Base-by-base conservation (phyloP, 1,139 yeast species). In the Yamadazyma membranifaciens region DNA sequence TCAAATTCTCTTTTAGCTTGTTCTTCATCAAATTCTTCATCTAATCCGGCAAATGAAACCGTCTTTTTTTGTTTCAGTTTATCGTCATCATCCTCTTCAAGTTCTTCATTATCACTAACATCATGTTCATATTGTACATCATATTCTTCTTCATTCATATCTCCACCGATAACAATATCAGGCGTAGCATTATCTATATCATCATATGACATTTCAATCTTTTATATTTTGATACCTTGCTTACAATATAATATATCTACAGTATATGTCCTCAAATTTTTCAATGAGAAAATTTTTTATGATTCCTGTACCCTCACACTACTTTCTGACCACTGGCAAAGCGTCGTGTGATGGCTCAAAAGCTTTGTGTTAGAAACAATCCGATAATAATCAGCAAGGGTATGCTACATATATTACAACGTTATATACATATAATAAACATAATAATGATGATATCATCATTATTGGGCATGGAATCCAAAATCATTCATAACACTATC, bases 401-500 rank as follows among this genome's bases (percentile, higher is more conserved):
- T n/a, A 20, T 20, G 7, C 24, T 20, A 20, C 24, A 20, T 14
- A 10, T 31, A 17, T 11, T 9, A 31, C 24, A 22, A 16, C 4
- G 7, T 13, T 17, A 31, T 13, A 11, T 10, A 31, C 25, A 20
- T 20, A 20, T 20, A n/a, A n/a, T n/a, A n/a, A n/a, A n/a, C n/a
- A n/a, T n/a, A n/a, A n/a, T n/a, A n/a, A n/a, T n/a, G n/a, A n/a
- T n/a, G n/a, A n/a, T n/a, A n/a, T n/a, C 12, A 10, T 28, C 13
- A n/a, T 7, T 20, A 50, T 24, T 51, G 51, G 31, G 55, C 71
- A 69, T 85, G 87, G 67, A 91, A 89, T 9, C 97, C 98, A 65
- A 89, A 89, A 56, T 89, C 96, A 52, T 87, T 87, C 96, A 91
- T 88, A 45, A 91, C 87, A 40, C 87, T 73, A 49, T 88, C 96